These are phyloP conservation scores for Phytophthora pluvialis DNA, from an alignment of 352 stramenopile genomes.

Conservation along the genomic window DNA sequence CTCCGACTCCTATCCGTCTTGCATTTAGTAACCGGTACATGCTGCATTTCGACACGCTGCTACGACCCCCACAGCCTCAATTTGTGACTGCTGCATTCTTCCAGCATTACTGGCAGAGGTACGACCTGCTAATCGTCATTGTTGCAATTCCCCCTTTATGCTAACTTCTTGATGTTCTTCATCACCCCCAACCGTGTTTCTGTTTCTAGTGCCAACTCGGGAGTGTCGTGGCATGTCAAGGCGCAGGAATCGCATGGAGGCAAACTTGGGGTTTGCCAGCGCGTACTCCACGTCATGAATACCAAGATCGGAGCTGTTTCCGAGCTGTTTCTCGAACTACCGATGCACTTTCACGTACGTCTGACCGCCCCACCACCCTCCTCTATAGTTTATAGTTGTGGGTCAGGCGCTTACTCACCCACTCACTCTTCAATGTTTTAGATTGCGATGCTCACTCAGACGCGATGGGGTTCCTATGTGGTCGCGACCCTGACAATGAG, in stretches of 20 bases:
- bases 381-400: not conserved
- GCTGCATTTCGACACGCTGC: slow-evolving; percentile 61
- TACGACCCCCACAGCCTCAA: slow-evolving; percentile 37
- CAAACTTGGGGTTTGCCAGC: slow-evolving; percentile 50
- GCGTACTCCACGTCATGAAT: slow-evolving; percentile 36
- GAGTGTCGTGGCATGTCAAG: slow-evolving; percentile 19
- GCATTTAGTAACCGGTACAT: slow-evolving; percentile 51
- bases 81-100: slow-evolving; percentile 52
- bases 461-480: slow-evolving; percentile 63
- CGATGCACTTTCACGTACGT: slow-evolving; percentile 66
- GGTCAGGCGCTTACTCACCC: not conserved
- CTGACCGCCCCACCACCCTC: not conserved
- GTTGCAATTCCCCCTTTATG: not conserved
- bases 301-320: slow-evolving; percentile 42
- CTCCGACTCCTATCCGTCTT: slow-evolving; percentile 30
- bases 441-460: slow-evolving; percentile 70
- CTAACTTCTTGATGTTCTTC: not conserved
- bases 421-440: slow-evolving; percentile 19
- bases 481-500: slow-evolving; percentile 53
- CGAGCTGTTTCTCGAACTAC: slow-evolving; percentile 64
- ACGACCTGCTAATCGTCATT: not conserved
- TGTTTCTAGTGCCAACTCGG: slow-evolving; percentile 17
- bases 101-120: slow-evolving; percentile 63
- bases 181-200: not conserved
- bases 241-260: slow-evolving; percentile 4